Evolutionary conservation across 2,329 filamentous ascomycete genomes (phyloP).

Genomic region (Endocalyx cinctus): DNA sequence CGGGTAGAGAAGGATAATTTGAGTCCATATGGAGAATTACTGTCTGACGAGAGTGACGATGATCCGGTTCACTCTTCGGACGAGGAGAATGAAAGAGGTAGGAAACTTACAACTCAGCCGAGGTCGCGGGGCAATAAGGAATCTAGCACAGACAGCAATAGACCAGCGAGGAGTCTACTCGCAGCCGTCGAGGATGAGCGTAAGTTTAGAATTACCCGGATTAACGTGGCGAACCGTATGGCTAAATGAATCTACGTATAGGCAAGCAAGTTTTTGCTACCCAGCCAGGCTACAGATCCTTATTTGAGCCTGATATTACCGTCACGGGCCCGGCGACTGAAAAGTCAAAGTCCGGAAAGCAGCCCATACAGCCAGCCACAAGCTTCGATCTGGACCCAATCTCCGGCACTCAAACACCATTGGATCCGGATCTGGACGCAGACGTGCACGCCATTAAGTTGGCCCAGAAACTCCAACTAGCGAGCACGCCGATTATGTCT

Average conservation of each 20-base stretch:
- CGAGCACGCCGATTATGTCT: constrained; percentile 73
- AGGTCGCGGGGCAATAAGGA: constrained; percentile 35
- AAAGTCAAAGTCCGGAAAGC: constrained; percentile 46
- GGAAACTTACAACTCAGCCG: constrained; percentile 49
- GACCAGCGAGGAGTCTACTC: constrained; percentile 53
- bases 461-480: constrained; percentile 79
- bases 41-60: constrained; percentile 65
- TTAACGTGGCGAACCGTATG: too few species aligned
- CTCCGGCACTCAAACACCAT: constrained; percentile 50
- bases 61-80: constrained; percentile 49
- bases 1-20: constrained; percentile 66
- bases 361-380: constrained; percentile 68
- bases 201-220: constrained; percentile 38
- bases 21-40: constrained; percentile 60
- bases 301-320: constrained; percentile 64
- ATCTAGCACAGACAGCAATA: constrained; percentile 29
- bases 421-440: constrained; percentile 82
- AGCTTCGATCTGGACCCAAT: constrained; percentile 69
- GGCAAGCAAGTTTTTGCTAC: constrained; percentile 48
- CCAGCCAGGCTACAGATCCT: constrained; percentile 56
- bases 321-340: constrained; percentile 61
- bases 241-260: constrained; percentile 22
- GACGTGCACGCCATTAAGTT: constrained; percentile 80
- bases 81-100: constrained; percentile 61
- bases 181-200: constrained; percentile 76